A percentile compares a stretch with the other conserved stretches of the same genome.
Conservation (phyloP, 2,329 filamentous ascomycete genomes). For the Monilinia laxa region DNA sequence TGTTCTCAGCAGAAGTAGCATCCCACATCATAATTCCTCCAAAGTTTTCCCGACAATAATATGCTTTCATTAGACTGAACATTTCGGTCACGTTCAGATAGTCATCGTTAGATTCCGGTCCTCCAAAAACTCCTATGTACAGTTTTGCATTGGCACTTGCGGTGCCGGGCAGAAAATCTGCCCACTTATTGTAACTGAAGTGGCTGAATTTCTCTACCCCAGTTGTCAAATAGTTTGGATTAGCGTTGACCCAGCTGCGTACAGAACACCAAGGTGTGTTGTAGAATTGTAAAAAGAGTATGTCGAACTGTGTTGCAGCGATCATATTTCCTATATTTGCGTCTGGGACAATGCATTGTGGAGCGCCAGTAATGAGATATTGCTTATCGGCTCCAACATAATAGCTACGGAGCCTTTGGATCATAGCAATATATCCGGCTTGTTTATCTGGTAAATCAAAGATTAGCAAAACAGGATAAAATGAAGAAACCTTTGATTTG, state of each 20-base stretch:
- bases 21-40: slow-evolving; percentile 41
- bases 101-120: slow-evolving; percentile 27
- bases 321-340: slow-evolving; percentile 38
- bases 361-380: slow-evolving; percentile 39
- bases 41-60: slow-evolving; percentile 30
- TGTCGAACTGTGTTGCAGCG: slow-evolving; percentile 34
- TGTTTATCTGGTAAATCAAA: slow-evolving; percentile 26
- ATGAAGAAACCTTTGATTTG: background rate
- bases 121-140: slow-evolving; percentile 37
- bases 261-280: slow-evolving; percentile 38
- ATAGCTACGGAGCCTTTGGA: slow-evolving; percentile 34
- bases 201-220: background rate
- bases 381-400: slow-evolving; percentile 33
- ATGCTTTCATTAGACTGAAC: slow-evolving; percentile 31
- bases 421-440: slow-evolving; percentile 35
- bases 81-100: slow-evolving; percentile 32
- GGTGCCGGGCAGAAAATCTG: slow-evolving; percentile 25
- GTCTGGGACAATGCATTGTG: slow-evolving; percentile 38
- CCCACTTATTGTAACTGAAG: slow-evolving; percentile 36
- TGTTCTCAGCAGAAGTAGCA: slow-evolving; percentile 31
- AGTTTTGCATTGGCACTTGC: slow-evolving; percentile 35
- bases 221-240: background rate
- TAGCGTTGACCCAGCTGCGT: slow-evolving; percentile 27
- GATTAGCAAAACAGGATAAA: background rate
- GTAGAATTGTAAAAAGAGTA: slow-evolving; percentile 40